phyloP scores from a whole-genome alignment of 2,329 filamentous ascomycete genomes.

The Claviceps maximensis region DNA sequence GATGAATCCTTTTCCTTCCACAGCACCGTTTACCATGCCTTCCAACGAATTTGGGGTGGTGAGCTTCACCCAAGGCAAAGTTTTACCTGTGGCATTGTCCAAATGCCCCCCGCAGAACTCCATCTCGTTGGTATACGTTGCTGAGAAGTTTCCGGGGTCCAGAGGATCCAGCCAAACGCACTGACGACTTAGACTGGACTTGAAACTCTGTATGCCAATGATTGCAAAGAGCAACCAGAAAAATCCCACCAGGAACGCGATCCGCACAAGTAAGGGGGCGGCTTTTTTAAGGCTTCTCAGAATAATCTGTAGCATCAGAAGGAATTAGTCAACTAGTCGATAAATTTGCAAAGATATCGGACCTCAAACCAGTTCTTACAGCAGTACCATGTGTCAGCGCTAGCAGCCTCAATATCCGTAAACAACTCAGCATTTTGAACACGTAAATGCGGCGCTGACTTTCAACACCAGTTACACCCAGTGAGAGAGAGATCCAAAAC shows the following conservation, averaged over 20 bases:
- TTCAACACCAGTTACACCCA: constrained; percentile 60
- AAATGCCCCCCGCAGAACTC: constrained; percentile 83
- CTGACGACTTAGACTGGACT: constrained; percentile 62
- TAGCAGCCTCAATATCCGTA: constrained; percentile 83
- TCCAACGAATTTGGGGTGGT: constrained; percentile 21
- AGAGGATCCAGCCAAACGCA: constrained; percentile 64
- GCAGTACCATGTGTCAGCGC: constrained; percentile 88
- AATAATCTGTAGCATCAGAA: constrained; percentile 51
- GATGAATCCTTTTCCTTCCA: constrained; percentile 65
- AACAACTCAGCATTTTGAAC: constrained; percentile 91
- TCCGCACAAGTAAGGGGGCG: constrained; percentile 78
- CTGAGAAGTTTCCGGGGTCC: constrained; percentile 38
- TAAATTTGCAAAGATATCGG: not conserved
- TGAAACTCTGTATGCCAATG: constrained; percentile 92
- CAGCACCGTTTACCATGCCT: constrained; percentile 37
- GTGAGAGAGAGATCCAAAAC: constrained; percentile 80
- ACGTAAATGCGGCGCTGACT: constrained; percentile 62
- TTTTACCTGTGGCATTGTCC: constrained; percentile 40
- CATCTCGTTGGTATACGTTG: constrained; percentile 48
- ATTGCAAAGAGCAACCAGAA: constrained; percentile 98
- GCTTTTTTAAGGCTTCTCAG: constrained; percentile 90
- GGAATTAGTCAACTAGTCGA: constrained; percentile 8
- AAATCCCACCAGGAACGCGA: constrained; percentile 87
- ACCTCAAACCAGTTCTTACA: constrained; percentile 32
- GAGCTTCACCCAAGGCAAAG: constrained; percentile 53